Conservation (phyloP, 2,329 filamentous ascomycete species). For the Aspergillus niger region DNA sequence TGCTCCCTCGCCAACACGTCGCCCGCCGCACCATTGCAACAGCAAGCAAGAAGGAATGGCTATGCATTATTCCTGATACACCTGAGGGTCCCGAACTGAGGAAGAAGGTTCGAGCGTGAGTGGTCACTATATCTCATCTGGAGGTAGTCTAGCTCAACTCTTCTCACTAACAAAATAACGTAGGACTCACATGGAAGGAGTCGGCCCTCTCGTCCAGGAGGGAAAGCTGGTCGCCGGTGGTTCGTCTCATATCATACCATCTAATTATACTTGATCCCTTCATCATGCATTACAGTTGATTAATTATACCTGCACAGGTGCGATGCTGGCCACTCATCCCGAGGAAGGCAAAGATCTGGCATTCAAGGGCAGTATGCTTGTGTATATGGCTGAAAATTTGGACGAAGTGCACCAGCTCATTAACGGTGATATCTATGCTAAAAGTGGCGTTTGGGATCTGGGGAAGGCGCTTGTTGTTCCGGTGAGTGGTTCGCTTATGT, state of each 20-base stretch:
- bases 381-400: slow-evolving; percentile 18
- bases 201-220: slow-evolving; percentile 56
- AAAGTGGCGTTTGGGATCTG: slow-evolving; percentile 25
- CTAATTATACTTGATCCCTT: background rate
- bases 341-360: slow-evolving; percentile 44
- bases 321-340: slow-evolving; percentile 66
- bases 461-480: slow-evolving; percentile 20
- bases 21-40: background rate
- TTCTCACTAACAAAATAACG: background rate
- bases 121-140: too few species aligned
- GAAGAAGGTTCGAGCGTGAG: slow-evolving; percentile 49
- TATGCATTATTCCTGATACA: slow-evolving; percentile 69
- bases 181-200: slow-evolving; percentile 58
- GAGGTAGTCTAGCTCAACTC: too few species aligned
- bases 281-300: background rate
- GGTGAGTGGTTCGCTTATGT: background rate
- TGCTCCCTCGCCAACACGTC: background rate
- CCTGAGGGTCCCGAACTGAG: slow-evolving; percentile 62
- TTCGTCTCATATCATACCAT: slow-evolving; percentile 37
- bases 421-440: slow-evolving; percentile 21
- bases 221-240: slow-evolving; percentile 67
- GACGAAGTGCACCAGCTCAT: slow-evolving; percentile 22
- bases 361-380: slow-evolving; percentile 23
- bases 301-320: slow-evolving; percentile 51
- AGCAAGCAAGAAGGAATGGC: slow-evolving; percentile 58